Conservation (phyloP, 2,329 filamentous ascomycete species). For the Botryotinia calthae region DNA sequence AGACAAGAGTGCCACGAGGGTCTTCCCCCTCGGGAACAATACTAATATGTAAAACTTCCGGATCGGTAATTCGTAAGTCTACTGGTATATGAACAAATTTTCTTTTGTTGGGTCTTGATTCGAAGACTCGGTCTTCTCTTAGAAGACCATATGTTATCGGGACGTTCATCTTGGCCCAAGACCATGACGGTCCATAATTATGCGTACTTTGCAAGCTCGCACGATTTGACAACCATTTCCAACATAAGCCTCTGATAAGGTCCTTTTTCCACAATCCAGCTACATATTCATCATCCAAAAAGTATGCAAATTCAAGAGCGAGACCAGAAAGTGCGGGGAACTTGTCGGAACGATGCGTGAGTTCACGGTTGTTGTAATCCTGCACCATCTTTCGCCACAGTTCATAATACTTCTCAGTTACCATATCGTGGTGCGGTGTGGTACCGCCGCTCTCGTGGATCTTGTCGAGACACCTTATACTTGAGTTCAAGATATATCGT, state of each 20-base stretch:
- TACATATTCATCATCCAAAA: conserved; percentile 19
- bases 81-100: not conserved
- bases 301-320: conserved; percentile 13
- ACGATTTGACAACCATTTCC: conserved; percentile 14
- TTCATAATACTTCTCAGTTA: conserved; percentile 3
- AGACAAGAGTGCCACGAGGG: conserved; percentile 9
- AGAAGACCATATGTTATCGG: conserved; percentile 14
- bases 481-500: not conserved
- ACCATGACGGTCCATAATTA: conserved; percentile 18
- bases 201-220: not conserved
- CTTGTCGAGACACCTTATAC: conserved; percentile 17
- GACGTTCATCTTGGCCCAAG: conserved; percentile 19
- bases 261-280: conserved; percentile 21
- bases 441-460: not conserved
- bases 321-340: conserved; percentile 23
- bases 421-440: not conserved
- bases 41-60: conserved; percentile 8
- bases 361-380: conserved; percentile 21
- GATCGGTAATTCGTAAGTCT: not conserved
- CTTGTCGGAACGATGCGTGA: conserved; percentile 18
- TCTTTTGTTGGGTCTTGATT: not conserved
- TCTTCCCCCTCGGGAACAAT: conserved; percentile 8
- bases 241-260: conserved; percentile 20
- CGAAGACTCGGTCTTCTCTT: conserved; percentile 7
- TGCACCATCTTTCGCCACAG: conserved; percentile 21